A percentile compares a stretch with the other conserved stretches of the same genome.
Evolutionary conservation across 208 protist species (phyloP).

Genomic region (Lotmaria passim): DNA sequence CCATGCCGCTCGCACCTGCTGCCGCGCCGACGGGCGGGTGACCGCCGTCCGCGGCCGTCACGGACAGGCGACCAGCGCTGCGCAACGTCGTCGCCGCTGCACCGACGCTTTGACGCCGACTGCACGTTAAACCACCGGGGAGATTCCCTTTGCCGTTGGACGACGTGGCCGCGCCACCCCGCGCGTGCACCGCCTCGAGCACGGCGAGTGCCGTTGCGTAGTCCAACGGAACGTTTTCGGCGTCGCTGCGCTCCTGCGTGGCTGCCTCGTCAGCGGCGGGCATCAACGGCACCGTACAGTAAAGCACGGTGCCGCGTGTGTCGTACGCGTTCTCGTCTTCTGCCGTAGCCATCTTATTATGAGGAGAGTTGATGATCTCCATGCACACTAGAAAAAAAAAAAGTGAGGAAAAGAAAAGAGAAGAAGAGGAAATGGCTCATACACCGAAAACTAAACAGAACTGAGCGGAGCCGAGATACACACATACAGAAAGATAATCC

Average conservation of each 20-base stretch:
- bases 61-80: background rate
- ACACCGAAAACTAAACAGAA: too few species aligned
- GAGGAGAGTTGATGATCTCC: background rate
- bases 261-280: conserved; percentile 18
- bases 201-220: conserved; percentile 27
- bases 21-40: background rate
- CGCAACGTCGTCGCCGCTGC: background rate
- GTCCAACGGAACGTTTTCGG: conserved; percentile 24
- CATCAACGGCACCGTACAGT: conserved; percentile 48
- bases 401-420: too few species aligned
- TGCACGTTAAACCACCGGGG: too few species aligned
- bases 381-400: too few species aligned
- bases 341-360: conserved; percentile 41
- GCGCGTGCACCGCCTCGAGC: conserved; percentile 20
- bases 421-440: too few species aligned
- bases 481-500: too few species aligned
- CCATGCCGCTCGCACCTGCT: background rate
- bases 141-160: background rate
- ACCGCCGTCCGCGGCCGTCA: background rate
- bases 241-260: conserved; percentile 5
- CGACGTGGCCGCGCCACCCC: too few species aligned
- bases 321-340: conserved; percentile 68
- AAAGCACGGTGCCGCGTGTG: conserved; percentile 70
- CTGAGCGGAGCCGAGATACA: too few species aligned
- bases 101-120: too few species aligned